A percentile compares a stretch with the other conserved stretches of the same genome.
Evolutionary conservation across 2,329 filamentous ascomycete genomes (phyloP).

Genomic region (Bipolaris cookei): DNA sequence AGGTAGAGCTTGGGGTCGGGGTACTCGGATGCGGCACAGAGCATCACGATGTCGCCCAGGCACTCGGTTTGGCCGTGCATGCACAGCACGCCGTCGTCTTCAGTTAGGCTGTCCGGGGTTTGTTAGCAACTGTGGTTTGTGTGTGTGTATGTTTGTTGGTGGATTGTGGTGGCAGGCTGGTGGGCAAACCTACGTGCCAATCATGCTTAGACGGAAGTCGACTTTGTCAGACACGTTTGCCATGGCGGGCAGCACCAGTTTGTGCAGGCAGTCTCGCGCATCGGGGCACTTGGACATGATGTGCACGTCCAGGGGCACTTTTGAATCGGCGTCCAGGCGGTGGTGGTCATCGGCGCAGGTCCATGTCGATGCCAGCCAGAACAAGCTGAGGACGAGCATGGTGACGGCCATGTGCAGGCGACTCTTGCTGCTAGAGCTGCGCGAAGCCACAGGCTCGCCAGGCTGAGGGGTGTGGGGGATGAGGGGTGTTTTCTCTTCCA

Average conservation of each 20-base stretch:
- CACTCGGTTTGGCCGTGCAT: slow-evolving; percentile 90
- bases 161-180: neutral
- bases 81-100: slow-evolving; percentile 84
- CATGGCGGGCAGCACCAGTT: slow-evolving; percentile 87
- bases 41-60: slow-evolving; percentile 91
- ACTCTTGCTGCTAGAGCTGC: slow-evolving; percentile 13
- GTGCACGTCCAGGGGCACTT: slow-evolving; percentile 85
- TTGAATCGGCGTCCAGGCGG: slow-evolving; percentile 29
- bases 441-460: slow-evolving; percentile 22
- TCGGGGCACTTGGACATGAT: slow-evolving; percentile 97
- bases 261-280: slow-evolving; percentile 78
- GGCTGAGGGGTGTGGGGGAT: slow-evolving; percentile 29
- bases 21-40: slow-evolving; percentile 85
- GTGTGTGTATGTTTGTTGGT: neutral
- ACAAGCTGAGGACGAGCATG: slow-evolving; percentile 39
- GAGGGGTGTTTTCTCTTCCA: slow-evolving; percentile 43
- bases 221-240: slow-evolving; percentile 80
- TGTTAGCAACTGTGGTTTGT: slow-evolving; percentile 1
- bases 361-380: slow-evolving; percentile 40
- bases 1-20: slow-evolving; percentile 86
- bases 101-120: slow-evolving; percentile 58
- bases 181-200: slow-evolving; percentile 69
- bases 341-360: slow-evolving; percentile 36
- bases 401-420: slow-evolving; percentile 37
- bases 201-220: slow-evolving; percentile 88